These are phyloP conservation scores for Neopestalotiopsis sp. DNA, from an alignment of 2,329 filamentous ascomycete genomes.

Conservation along the genomic window DNA sequence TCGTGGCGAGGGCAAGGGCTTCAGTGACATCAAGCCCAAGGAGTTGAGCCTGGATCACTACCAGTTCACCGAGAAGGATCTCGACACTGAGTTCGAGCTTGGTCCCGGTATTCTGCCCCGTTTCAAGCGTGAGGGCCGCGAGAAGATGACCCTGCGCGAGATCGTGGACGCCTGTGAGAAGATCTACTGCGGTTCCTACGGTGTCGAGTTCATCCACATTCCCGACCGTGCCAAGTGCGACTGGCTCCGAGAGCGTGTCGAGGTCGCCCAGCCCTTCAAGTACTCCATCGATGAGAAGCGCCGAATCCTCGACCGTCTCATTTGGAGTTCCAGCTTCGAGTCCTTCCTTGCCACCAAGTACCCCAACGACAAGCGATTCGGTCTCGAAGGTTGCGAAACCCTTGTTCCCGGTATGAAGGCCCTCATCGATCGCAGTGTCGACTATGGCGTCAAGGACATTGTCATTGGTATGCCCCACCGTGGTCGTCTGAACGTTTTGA, in stretches of 20 bases:
- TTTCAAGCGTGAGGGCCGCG: slow-evolving; percentile 85
- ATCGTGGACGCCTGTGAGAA: slow-evolving; percentile 93
- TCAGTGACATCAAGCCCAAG: slow-evolving; percentile 86
- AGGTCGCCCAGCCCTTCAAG: slow-evolving; percentile 93
- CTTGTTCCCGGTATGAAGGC: slow-evolving; percentile 99
- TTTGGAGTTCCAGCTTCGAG: slow-evolving; percentile 99
- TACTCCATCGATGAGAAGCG: slow-evolving; percentile 99
- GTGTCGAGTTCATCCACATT: slow-evolving; percentile 98
- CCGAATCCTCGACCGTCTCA: slow-evolving; percentile 93
- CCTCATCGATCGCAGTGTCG: slow-evolving; percentile 95
- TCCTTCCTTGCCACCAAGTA: slow-evolving; percentile 95
- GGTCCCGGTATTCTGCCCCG: slow-evolving; percentile 94
- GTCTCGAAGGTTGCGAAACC: slow-evolving; percentile 95
- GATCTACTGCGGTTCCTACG: slow-evolving; percentile 97
- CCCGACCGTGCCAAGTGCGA: slow-evolving; percentile 97
- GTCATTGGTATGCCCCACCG: slow-evolving; percentile 99
- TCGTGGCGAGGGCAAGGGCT: slow-evolving; percentile 81
- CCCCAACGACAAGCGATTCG: slow-evolving; percentile 99
- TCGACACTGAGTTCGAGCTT: slow-evolving; percentile 89
- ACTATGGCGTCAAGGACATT: slow-evolving; percentile 98
- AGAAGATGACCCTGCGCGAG: slow-evolving; percentile 96
- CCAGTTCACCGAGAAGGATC: slow-evolving; percentile 91
- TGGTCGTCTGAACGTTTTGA: slow-evolving; percentile 96
- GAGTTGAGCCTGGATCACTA: slow-evolving; percentile 94
- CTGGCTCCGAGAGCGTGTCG: slow-evolving; percentile 94